phyloP scores from a whole-genome alignment of 2,329 filamentous ascomycete species.

The Lecanosticta acicola region DNA sequence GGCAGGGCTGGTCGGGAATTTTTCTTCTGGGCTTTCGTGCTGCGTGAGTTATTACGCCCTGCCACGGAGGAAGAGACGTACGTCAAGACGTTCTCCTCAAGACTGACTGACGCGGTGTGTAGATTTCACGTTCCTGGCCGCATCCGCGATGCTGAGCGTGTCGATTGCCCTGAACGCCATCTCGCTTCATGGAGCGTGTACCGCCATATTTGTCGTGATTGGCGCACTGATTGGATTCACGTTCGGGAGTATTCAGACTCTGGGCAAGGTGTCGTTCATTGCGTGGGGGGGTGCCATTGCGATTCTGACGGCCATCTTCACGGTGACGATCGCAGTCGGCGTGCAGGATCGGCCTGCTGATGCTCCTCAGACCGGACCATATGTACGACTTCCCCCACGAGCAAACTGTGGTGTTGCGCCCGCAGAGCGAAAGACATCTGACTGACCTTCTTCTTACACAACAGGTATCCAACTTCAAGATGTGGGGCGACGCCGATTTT shows the following conservation, averaged over 20 bases:
- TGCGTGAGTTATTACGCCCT: too few species aligned
- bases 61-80: too few species aligned
- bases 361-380: slow-evolving; percentile 25
- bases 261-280: slow-evolving; percentile 31
- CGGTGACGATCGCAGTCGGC: slow-evolving; percentile 31
- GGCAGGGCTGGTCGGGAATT: slow-evolving; percentile 47
- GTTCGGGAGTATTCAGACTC: slow-evolving; percentile 33
- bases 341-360: slow-evolving; percentile 32
- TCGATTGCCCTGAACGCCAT: slow-evolving; percentile 23
- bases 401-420: too few species aligned
- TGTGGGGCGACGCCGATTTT: slow-evolving; percentile 33
- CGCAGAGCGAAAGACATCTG: too few species aligned
- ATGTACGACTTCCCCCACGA: too few species aligned
- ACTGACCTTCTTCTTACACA: slow-evolving; percentile 11
- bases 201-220: slow-evolving; percentile 37
- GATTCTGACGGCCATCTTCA: slow-evolving; percentile 22
- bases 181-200: slow-evolving; percentile 31
- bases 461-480: slow-evolving; percentile 25
- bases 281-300: slow-evolving; percentile 31
- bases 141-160: slow-evolving; percentile 32
- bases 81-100: too few species aligned
- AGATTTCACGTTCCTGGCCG: slow-evolving; percentile 28
- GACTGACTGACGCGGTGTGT: not conserved
- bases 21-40: slow-evolving; percentile 26
- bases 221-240: slow-evolving; percentile 37